Conservation (phyloP, 257 asterid species). For the Rauvolfia tetraphylla region DNA sequence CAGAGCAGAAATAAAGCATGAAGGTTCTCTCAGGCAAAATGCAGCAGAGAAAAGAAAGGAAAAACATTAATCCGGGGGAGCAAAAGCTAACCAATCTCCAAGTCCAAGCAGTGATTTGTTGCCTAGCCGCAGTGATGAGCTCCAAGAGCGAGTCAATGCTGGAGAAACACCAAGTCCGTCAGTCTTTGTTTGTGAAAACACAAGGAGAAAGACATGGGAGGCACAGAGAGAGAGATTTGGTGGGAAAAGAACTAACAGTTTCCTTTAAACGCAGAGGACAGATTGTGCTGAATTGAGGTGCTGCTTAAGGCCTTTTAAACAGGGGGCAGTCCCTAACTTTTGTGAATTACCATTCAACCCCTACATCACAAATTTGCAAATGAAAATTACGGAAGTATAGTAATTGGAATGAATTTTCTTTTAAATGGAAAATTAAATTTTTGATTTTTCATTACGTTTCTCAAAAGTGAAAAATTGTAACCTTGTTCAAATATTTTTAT, state of each 20-base stretch:
- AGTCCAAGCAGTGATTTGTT: conserved; percentile 29
- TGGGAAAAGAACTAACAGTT: conserved; percentile 8
- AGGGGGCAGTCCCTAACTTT: no score
- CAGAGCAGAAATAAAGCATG: conserved; percentile 26
- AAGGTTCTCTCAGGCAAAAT: conserved; percentile 15
- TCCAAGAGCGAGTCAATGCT: conserved; percentile 54
- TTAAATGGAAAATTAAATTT: no score
- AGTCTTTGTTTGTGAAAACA: conserved; percentile 24
- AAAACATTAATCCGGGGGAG: conserved; percentile 24
- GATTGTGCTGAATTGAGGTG: background rate
- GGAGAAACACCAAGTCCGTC: conserved; percentile 45
- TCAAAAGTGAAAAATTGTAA: no score
- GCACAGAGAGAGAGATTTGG: conserved; percentile 23
- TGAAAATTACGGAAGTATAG: background rate
- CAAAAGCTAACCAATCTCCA: conserved; percentile 57
- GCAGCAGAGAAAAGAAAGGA: conserved; percentile 4
- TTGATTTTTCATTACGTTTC: no score
- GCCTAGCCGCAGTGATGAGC: conserved; percentile 36
- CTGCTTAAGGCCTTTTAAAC: background rate
- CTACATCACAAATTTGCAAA: background rate
- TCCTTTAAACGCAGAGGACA: background rate
- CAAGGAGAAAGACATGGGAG: conserved; percentile 20
- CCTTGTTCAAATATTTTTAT: no score
- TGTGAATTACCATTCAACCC: no score
- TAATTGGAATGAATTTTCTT: no score